phyloP scores from a whole-genome alignment of 108 stramenopile genomes.

The Cylindrotheca closterium region DNA sequence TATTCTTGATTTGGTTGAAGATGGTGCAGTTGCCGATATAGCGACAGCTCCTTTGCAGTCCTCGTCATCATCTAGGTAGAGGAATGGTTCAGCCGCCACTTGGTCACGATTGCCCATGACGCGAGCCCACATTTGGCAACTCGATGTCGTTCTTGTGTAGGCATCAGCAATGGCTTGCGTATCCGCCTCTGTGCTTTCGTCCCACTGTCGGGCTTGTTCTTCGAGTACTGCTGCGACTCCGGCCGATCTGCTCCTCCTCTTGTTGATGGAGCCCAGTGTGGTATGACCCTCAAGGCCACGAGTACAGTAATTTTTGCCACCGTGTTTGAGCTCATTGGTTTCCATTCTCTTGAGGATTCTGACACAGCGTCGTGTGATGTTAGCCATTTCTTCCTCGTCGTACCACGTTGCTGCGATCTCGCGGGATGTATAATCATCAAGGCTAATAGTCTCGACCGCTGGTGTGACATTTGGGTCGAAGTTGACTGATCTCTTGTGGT shows the following conservation, averaged over 20 bases:
- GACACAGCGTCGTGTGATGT: background rate
- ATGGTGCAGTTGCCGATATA: too few relatives aligned
- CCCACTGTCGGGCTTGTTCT: background rate
- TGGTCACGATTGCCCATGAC: background rate
- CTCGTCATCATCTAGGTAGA: too few relatives aligned
- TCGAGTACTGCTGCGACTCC: background rate
- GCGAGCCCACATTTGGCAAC: background rate
- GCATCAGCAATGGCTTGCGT: background rate
- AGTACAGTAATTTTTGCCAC: background rate
- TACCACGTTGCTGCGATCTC: background rate
- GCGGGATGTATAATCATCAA: background rate
- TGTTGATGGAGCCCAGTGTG: background rate
- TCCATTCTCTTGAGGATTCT: background rate
- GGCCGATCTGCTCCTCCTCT: background rate
- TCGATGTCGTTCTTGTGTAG: background rate
- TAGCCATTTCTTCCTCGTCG: background rate
- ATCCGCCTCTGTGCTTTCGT: background rate
- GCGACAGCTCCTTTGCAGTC: too few relatives aligned
- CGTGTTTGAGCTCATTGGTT: background rate
- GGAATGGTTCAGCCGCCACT: too few relatives aligned
- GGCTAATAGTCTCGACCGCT: background rate
- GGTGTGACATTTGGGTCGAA: too few relatives aligned
- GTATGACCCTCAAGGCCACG: background rate
- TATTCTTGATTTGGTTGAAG: too few relatives aligned
- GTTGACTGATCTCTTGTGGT: too few relatives aligned